Percentiles rank a stretch among this genome's conserved stretches.
Evolutionary conservation across 164 flowering plant species (phyloP).

Genomic region (Magnolia kwangsiensis): DNA sequence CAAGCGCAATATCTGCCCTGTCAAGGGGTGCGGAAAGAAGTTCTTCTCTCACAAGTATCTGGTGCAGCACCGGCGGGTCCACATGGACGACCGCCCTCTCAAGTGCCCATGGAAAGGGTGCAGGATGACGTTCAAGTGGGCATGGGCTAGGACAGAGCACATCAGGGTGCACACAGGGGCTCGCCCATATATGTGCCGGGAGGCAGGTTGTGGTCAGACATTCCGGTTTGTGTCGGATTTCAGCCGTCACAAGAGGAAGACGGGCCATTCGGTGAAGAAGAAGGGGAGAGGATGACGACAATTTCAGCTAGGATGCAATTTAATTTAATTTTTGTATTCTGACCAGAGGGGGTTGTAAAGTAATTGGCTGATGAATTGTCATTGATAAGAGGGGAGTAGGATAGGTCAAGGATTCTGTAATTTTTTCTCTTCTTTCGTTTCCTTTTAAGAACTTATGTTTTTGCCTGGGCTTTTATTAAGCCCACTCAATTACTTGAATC

Average conservation of each 20-base stretch:
- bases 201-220: constrained; percentile 88
- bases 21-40: constrained; percentile 90
- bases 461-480: constrained; percentile 22
- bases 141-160: constrained; percentile 98
- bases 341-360: constrained; percentile 13
- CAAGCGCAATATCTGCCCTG: constrained; percentile 76
- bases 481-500: constrained; percentile 15
- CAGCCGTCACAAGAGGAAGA: constrained; percentile 98
- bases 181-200: constrained; percentile 83
- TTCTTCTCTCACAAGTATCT: constrained; percentile 97
- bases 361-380: constrained; percentile 11
- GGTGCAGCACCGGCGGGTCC: constrained; percentile 92
- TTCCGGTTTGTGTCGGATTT: constrained; percentile 97
- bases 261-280: constrained; percentile 61
- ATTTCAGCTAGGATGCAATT: background rate
- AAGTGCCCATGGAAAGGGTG: constrained; percentile 99
- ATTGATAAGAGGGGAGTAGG: constrained; percentile 12
- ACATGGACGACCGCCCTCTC: constrained; percentile 85
- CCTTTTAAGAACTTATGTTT: constrained; percentile 3
- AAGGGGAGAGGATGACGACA: constrained; percentile 8
- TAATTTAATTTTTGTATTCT: background rate
- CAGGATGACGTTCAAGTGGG: constrained; percentile 98
- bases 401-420: constrained; percentile 9
- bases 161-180: constrained; percentile 97
- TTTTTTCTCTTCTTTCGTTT: background rate